These are phyloP conservation scores for Rhodotorula sp. DNA, from an alignment of 1,284 basidiomycete species.

Conservation along the genomic window DNA sequence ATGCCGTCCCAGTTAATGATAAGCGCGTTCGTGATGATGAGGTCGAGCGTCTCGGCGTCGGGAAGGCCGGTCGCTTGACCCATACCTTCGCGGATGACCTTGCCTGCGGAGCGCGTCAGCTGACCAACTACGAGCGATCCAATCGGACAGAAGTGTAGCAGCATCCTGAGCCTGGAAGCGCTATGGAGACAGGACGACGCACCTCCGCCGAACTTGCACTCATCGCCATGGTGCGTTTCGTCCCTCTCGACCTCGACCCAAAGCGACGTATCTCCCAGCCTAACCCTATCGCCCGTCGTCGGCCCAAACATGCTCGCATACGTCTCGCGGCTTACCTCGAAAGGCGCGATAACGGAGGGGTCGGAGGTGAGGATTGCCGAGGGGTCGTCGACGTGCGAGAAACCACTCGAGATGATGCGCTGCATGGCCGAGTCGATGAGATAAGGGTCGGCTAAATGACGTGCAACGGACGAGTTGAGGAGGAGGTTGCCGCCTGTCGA, in stretches of 20 bases:
- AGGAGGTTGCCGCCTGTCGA: constrained; percentile 71
- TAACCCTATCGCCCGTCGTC: constrained; percentile 82
- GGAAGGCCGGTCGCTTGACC: constrained; percentile 80
- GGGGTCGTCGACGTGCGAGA: constrained; percentile 48
- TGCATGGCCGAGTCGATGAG: constrained; percentile 2
- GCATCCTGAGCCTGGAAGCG: background rate
- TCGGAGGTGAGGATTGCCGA: constrained; percentile 25
- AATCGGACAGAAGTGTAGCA: background rate
- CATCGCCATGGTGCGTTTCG: constrained; percentile 80
- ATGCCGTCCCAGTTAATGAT: constrained; percentile 95
- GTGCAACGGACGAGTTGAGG: constrained; percentile 51
- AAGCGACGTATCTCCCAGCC: constrained; percentile 82
- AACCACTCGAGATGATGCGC: constrained; percentile 43
- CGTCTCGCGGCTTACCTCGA: constrained; percentile 38
- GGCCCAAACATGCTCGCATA: constrained; percentile 95
- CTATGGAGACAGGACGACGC: constrained; percentile 27
- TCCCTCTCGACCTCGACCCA: constrained; percentile 94
- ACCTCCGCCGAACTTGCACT: constrained; percentile 97
- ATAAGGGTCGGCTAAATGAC: background rate
- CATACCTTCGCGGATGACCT: constrained; percentile 93
- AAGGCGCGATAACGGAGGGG: constrained; percentile 2
- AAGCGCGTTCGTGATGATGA: constrained; percentile 91
- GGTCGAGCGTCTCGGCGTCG: constrained; percentile 72
- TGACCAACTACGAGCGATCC: too few relatives aligned
- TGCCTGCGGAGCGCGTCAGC: constrained; percentile 57